These are phyloP conservation scores for Penicillium sp. DNA, from an alignment of 2,329 filamentous ascomycete species.

Conservation along the genomic window DNA sequence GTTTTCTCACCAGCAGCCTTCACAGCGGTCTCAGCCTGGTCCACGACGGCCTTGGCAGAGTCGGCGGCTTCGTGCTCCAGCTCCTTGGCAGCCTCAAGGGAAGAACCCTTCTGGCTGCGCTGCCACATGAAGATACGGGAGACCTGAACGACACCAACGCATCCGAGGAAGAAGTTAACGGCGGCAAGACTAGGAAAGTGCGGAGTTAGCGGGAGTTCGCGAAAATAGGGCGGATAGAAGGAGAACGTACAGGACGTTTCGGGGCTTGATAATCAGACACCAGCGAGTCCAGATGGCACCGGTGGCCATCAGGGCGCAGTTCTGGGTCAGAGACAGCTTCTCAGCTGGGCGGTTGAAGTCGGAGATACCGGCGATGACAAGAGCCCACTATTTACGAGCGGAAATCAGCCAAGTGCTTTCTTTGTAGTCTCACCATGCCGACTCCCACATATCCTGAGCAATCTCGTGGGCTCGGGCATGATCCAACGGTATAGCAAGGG, in stretches of 20 bases:
- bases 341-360: conserved; percentile 91
- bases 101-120: conserved; percentile 58
- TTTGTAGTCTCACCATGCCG: neutral
- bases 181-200: conserved; percentile 69
- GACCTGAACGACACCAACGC: conserved; percentile 82
- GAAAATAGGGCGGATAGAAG: neutral
- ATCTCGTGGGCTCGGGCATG: neutral
- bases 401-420: conserved; percentile 13
- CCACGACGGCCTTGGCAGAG: conserved; percentile 39
- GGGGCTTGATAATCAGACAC: conserved; percentile 96
- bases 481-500: neutral
- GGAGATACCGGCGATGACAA: conserved; percentile 88
- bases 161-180: conserved; percentile 96
- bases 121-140: conserved; percentile 71
- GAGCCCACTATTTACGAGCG: conserved; percentile 67
- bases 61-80: conserved; percentile 43
- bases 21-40: conserved; percentile 38
- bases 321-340: conserved; percentile 91
- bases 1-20: conserved; percentile 32
- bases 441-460: neutral
- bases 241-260: conserved; percentile 76
- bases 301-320: conserved; percentile 84
- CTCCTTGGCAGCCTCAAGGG: conserved; percentile 44
- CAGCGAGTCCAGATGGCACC: conserved; percentile 97
- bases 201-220: conserved; percentile 14